Evolutionary conservation across 345 rosid genomes (phyloP).

Genomic region (Moricandia moricandioides): DNA sequence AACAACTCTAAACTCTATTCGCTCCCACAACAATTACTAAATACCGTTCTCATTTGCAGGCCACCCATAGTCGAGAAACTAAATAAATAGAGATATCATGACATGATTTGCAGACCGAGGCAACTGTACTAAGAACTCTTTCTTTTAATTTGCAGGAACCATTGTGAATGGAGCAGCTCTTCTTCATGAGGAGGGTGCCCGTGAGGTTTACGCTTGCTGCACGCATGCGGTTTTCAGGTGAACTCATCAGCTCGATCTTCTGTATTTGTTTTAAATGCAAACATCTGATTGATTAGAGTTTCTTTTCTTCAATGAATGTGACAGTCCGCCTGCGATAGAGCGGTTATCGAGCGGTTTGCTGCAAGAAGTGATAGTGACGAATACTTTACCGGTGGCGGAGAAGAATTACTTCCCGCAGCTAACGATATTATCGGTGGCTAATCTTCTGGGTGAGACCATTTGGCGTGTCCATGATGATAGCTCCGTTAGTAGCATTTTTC

Average conservation of each 20-base stretch:
- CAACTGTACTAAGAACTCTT: background rate
- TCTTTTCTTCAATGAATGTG: background rate
- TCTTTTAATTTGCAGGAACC: constrained; percentile 48
- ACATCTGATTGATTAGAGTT: background rate
- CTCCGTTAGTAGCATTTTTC: constrained; percentile 71
- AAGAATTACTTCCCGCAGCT: constrained; percentile 79
- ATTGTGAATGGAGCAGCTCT: constrained; percentile 92
- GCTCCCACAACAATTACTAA: background rate
- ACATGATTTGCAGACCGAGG: background rate
- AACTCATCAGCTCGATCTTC: background rate
- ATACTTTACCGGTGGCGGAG: constrained; percentile 67
- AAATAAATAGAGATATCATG: background rate
- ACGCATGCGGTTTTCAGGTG: constrained; percentile 99
- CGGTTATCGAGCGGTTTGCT: constrained; percentile 72
- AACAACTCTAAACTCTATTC: background rate
- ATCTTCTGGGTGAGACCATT: constrained; percentile 77
- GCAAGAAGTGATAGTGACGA: constrained; percentile 79
- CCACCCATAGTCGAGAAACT: background rate
- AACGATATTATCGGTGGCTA: constrained; percentile 73
- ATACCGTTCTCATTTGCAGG: background rate
- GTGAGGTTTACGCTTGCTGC: constrained; percentile 95
- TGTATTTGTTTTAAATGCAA: background rate
- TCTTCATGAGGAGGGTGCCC: constrained; percentile 93
- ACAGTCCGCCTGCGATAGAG: constrained; percentile 85
- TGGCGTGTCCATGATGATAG: constrained; percentile 90